phyloP scores from a whole-genome alignment of 176 grass and related monocot species.

The Oryza longistaminata region DNA sequence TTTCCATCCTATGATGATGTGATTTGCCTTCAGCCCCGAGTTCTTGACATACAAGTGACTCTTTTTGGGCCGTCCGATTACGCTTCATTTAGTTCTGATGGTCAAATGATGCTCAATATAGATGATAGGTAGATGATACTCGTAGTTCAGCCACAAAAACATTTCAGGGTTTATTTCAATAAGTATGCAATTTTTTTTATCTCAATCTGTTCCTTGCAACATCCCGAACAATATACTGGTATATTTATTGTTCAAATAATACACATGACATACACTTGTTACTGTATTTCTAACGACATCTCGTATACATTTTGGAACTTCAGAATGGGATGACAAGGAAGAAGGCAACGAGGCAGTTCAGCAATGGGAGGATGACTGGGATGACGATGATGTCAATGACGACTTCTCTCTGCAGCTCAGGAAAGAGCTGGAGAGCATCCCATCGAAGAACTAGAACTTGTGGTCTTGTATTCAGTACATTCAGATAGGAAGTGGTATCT shows the following conservation, averaged over 20 bases:
- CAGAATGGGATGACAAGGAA: conserved; percentile 67
- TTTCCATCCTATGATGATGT: neutral
- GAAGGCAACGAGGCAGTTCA: conserved; percentile 66
- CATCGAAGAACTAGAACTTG: conserved; percentile 44
- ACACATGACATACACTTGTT: neutral
- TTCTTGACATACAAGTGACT: neutral
- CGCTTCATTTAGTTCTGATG: neutral
- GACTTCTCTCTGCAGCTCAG: conserved; percentile 66
- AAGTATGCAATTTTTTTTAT: neutral
- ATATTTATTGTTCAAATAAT: neutral
- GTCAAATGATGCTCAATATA: neutral
- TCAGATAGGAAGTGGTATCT: neutral
- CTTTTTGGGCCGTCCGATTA: neutral
- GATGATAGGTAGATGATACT: neutral
- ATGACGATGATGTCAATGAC: conserved; percentile 65
- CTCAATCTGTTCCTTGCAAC: neutral
- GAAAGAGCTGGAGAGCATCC: conserved; percentile 62
- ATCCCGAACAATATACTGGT: neutral
- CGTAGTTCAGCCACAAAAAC: neutral
- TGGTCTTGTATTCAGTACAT: neutral
- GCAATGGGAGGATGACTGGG: conserved; percentile 78
- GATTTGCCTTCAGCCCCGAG: neutral
- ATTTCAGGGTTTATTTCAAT: neutral
- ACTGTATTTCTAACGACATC: conserved; percentile 1
- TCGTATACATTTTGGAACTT: conserved; percentile 18